Conservation (phyloP, 176 grass and related monocot genomes). For the Zea mays region Zm-B73-REFERENCE-NAM-5.0 NC_050097.1:113302501-113303000, state of each 20-base stretch:
- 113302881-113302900: conserved; percentile 91
- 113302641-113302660: conserved; percentile 93
- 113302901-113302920: conserved; percentile 59
- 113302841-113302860: conserved; percentile 61
- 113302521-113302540: background rate
- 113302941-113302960: background rate
- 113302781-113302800: conserved; percentile 92
- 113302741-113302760: background rate
- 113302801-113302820: conserved; percentile 78
- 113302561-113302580: conserved; percentile 41
- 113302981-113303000: background rate
- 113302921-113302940: conserved; percentile 25
- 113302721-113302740: background rate
- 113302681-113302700: conserved; percentile 59
- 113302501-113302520: background rate
- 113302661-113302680: conserved; percentile 86
- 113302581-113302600: conserved; percentile 16
- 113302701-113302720: background rate
- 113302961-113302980: background rate
- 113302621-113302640: conserved; percentile 71
- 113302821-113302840: conserved; percentile 63
- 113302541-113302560: conserved; percentile 4
- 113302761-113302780: conserved; percentile 88
- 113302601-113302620: conserved; percentile 24
- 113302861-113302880: conserved; percentile 87